phyloP scores from a whole-genome alignment of 1,284 basidiomycete genomes.

The Sanghuangporus sanghuang region DNA sequence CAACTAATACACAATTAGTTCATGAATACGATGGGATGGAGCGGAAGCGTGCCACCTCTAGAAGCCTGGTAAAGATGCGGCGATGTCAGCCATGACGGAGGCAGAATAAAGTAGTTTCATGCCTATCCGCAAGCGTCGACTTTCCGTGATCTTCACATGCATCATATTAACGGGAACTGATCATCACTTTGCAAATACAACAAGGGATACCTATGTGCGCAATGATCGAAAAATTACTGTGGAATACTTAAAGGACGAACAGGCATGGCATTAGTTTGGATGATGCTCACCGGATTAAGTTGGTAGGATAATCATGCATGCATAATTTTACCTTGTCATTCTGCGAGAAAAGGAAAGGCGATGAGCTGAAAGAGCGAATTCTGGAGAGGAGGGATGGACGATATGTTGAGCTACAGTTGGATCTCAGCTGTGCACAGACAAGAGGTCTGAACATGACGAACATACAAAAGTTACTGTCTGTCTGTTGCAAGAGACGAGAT shows the following conservation, averaged over 20 bases:
- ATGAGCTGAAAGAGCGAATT: background rate
- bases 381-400: background rate
- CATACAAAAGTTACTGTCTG: no score
- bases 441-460: no score
- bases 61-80: conserved; percentile 37
- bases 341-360: background rate
- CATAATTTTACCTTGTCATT: conserved; percentile 26
- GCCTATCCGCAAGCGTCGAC: conserved; percentile 87
- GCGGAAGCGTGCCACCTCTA: conserved; percentile 47
- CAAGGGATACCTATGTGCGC: conserved; percentile 74
- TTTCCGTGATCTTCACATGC: conserved; percentile 75
- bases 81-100: background rate
- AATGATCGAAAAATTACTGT: conserved; percentile 90
- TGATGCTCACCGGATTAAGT: conserved; percentile 63
- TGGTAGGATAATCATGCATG: conserved; percentile 70
- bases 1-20: conserved; percentile 44
- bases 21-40: background rate
- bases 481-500: no score
- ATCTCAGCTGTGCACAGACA: no score
- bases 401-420: background rate
- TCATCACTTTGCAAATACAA: background rate
- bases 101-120: conserved; percentile 21
- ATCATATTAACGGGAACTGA: background rate
- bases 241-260: background rate
- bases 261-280: background rate